Conservation (phyloP, 495 filamentous ascomycete species). For the Xylaria palmicola region DNA sequence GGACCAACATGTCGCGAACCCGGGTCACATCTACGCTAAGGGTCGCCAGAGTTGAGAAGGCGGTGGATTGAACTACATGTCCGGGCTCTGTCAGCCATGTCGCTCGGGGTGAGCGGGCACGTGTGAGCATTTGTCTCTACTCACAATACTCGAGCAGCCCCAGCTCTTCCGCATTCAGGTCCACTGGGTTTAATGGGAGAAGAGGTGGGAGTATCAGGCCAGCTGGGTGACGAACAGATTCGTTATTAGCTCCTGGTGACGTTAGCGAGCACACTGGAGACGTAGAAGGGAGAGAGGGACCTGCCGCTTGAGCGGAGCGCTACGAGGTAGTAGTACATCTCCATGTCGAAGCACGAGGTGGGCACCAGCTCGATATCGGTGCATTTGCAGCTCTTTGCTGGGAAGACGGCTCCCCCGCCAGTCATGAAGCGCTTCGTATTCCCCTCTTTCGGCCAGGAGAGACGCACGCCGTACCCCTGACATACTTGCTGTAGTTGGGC, state of each 20-base stretch:
- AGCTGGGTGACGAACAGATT: background rate
- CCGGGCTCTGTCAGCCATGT: background rate
- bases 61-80: conserved; percentile 19
- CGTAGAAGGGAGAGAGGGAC: background rate
- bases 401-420: conserved; percentile 10
- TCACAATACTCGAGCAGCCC: conserved; percentile 23
- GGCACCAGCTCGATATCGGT: conserved; percentile 22
- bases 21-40: conserved; percentile 21
- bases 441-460: conserved; percentile 33
- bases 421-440: conserved; percentile 28
- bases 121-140: conserved; percentile 11
- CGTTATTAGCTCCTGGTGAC: background rate
- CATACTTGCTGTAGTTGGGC: conserved; percentile 23
- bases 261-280: background rate
- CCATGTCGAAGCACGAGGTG: conserved; percentile 24
- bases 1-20: conserved; percentile 27
- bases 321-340: conserved; percentile 23
- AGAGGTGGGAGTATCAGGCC: conserved; percentile 8
- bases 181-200: conserved; percentile 1
- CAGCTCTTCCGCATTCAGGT: conserved; percentile 13
- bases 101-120: background rate
- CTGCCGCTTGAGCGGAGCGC: conserved; percentile 7
- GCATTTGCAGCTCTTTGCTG: background rate
- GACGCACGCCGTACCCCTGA: conserved; percentile 27
- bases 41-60: conserved; percentile 25